Percentiles rank a stretch among this genome's conserved stretches.
phyloP scores from a whole-genome alignment of 345 rosid species.

The Citrus hindsii region DNA sequence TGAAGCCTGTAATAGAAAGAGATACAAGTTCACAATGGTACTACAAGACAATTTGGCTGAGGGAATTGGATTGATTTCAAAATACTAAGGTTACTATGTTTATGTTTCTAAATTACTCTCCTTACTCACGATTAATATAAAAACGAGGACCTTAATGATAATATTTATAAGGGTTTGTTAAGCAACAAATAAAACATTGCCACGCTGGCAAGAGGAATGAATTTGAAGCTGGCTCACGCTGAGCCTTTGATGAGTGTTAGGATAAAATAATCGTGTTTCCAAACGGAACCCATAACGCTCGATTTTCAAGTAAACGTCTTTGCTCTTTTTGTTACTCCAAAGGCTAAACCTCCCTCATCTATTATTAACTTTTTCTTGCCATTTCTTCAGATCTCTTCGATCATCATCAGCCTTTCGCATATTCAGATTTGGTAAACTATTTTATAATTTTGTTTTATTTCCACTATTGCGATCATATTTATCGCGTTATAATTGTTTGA shows the following conservation, averaged over 20 bases:
- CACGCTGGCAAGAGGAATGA: neutral
- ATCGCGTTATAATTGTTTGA: slow-evolving; percentile 6
- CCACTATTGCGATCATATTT: slow-evolving; percentile 5
- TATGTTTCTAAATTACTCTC: neutral
- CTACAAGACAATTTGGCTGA: too few relatives aligned
- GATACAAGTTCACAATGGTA: neutral
- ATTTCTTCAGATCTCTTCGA: slow-evolving; percentile 19
- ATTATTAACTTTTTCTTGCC: slow-evolving; percentile 11
- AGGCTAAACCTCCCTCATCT: neutral
- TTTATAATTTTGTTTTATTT: slow-evolving; percentile 6
- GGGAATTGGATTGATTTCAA: neutral
- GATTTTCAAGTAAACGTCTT: slow-evolving; percentile 13
- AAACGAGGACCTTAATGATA: neutral
- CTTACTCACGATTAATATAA: neutral
- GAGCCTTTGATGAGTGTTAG: neutral
- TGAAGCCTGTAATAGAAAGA: too few relatives aligned
- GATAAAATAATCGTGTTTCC: neutral
- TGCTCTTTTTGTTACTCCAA: slow-evolving; percentile 7
- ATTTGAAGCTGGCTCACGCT: neutral
- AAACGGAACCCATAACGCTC: slow-evolving; percentile 4
- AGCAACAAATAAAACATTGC: neutral
- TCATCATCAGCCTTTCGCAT: slow-evolving; percentile 3
- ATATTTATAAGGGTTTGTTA: neutral
- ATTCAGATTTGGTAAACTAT: slow-evolving; percentile 31
- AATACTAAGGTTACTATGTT: neutral